Evolutionary conservation across 257 asterid genomes (phyloP), one percentile per base, ranked within the genome.

Genomic region (Gentiana dahurica): DNA sequence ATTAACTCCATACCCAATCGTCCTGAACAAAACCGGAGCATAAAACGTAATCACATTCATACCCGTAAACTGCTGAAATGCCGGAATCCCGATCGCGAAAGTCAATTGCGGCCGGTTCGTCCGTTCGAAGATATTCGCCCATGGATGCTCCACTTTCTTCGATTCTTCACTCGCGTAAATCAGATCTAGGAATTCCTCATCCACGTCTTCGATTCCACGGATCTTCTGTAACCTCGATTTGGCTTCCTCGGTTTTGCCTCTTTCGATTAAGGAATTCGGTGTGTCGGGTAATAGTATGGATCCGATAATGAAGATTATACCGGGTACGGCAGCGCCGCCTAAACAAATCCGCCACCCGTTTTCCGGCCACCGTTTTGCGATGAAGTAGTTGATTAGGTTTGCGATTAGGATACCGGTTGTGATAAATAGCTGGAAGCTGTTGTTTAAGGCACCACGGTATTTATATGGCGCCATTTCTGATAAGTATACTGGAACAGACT

Each of bases 1-100:
- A 0, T 71, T 68, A 36, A 44, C 45, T 1, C 95, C 95, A 38
- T 82, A 82, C 1, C 96, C 95, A 12, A 82, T 77, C 2, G 89
- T 87, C 57, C 66, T 82, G 34, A 87, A 87, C 76, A 87, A 13
- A 15, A 87, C 94, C 0, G 96, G 95, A 0, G 96, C 95, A 38
- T 87, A 87, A 44, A 87, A 87, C 77, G 75, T 82, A 66, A 87
- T 78, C 44, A 84, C 94, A n/a, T 87, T 84, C 44, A 87, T 87
- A 6, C 96, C 96, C 0, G 96, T 87, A 10, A 87, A 67, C 65
- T 87, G 96, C 36, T 87, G 96, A 59, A 84, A 84, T 55, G 73
- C 71, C 0, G 95, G 96, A 11, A 87, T 82, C 4, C 54, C 57
- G 0, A 85, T 51, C 3, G 94, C 89, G 77, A 84, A 80, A 0